These are phyloP conservation scores for Exserohilum turcica DNA, from an alignment of 2,329 filamentous ascomycete species.

Conservation along the genomic window DNA sequence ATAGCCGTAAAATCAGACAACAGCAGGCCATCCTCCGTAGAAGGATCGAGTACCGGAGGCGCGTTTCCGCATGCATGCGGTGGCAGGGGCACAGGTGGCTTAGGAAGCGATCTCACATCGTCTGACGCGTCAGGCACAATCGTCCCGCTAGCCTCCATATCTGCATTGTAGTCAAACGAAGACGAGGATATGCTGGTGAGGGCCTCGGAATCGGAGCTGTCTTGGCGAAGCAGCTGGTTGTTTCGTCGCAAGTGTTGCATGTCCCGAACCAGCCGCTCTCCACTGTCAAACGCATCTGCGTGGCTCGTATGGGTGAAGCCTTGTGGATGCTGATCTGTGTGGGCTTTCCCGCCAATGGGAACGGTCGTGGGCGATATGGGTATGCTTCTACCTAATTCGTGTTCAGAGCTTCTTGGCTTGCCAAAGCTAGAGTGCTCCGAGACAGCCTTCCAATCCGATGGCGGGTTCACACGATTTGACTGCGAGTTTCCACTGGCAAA, in stretches of 20 bases:
- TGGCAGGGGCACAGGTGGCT: conserved; percentile 19
- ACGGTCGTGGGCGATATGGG: conserved; percentile 38
- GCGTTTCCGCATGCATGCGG: conserved; percentile 31
- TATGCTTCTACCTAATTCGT: conserved; percentile 28
- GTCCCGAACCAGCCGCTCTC: conserved; percentile 43
- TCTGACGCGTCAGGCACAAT: conserved; percentile 46
- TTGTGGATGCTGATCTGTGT: conserved; percentile 11
- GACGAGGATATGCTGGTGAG: conserved; percentile 40
- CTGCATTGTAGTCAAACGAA: conserved; percentile 35
- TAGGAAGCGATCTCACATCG: conserved; percentile 29
- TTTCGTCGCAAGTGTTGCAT: conserved; percentile 48
- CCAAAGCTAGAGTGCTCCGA: conserved; percentile 44
- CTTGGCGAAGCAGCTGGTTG: conserved; percentile 49
- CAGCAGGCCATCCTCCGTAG: conserved; percentile 36
- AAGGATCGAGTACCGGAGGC: conserved; percentile 31
- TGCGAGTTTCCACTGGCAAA: conserved; percentile 48
- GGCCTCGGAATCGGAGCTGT: conserved; percentile 49
- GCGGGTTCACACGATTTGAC: conserved; percentile 30
- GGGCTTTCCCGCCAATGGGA: conserved; percentile 21
- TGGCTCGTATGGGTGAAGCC: conserved; percentile 22
- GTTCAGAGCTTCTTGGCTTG: conserved; percentile 16
- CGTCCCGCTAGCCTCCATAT: conserved; percentile 51
- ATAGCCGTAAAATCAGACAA: conserved; percentile 46
- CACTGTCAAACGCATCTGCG: conserved; percentile 28
- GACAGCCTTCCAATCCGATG: conserved; percentile 34